A percentile compares a stretch with the other conserved stretches of the same genome.
phyloP scores from a whole-genome alignment of 495 filamentous ascomycete genomes.

The Xylaria nigripes region DNA sequence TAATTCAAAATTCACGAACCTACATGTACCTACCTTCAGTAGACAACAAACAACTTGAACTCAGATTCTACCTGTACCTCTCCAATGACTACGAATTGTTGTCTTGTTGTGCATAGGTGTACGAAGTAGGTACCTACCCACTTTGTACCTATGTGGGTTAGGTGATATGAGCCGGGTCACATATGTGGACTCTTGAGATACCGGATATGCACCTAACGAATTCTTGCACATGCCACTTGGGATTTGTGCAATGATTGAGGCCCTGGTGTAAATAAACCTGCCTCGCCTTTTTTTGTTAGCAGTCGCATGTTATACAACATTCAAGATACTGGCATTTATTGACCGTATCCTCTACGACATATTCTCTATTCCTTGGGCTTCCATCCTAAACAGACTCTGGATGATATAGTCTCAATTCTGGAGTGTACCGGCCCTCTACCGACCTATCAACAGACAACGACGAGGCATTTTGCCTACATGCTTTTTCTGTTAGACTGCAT shows the following conservation, averaged over 20 bases:
- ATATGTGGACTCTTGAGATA: background rate
- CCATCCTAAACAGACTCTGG: background rate
- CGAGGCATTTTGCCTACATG: constrained; percentile 2
- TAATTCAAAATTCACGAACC: too few species aligned
- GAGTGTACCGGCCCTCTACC: background rate
- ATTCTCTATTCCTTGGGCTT: background rate
- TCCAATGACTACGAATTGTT: too few species aligned
- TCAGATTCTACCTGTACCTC: too few species aligned
- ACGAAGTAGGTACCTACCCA: too few species aligned
- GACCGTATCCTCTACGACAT: background rate
- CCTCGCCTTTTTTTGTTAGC: constrained; percentile 1
- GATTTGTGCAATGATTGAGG: background rate
- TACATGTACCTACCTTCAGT: too few species aligned
- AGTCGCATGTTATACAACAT: background rate
- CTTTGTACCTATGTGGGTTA: too few species aligned
- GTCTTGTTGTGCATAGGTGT: too few species aligned
- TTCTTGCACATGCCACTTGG: background rate
- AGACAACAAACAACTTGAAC: too few species aligned
- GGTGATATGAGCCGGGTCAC: too few species aligned
- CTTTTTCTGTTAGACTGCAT: background rate
- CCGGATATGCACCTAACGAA: background rate
- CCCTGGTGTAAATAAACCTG: constrained; percentile 5
- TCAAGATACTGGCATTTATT: background rate
- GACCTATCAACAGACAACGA: background rate
- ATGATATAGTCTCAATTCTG: background rate